Evolutionary conservation across 2,329 filamentous ascomycete genomes (phyloP).

Genomic region (Thielaviopsis musarum): DNA sequence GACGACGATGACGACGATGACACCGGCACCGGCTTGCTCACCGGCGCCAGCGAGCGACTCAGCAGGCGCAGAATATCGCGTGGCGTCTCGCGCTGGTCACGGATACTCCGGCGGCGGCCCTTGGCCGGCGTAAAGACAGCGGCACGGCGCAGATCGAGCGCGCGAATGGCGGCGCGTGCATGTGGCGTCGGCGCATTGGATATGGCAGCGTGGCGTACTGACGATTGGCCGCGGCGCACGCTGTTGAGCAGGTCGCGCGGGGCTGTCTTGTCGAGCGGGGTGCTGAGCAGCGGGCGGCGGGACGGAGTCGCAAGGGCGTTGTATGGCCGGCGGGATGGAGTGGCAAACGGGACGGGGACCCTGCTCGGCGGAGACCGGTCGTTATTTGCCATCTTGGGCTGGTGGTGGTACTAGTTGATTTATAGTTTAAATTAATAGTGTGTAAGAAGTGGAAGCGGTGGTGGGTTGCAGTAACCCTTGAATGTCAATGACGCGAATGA

Average conservation of each 20-base stretch:
- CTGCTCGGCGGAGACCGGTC: slow-evolving; percentile 6
- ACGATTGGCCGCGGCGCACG: slow-evolving; percentile 24
- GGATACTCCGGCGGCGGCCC: slow-evolving; percentile 38
- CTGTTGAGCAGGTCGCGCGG: slow-evolving; percentile 24
- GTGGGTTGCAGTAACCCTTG: neutral
- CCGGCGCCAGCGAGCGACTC: slow-evolving; percentile 35
- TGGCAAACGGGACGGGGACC: slow-evolving; percentile 7
- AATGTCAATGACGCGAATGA: neutral
- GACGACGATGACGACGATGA: slow-evolving; percentile 28
- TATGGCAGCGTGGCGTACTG: neutral
- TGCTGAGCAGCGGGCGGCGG: slow-evolving; percentile 22
- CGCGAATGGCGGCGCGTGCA: slow-evolving; percentile 40
- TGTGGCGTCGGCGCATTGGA: slow-evolving; percentile 38
- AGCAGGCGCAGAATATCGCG: slow-evolving; percentile 36
- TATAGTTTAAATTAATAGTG: neutral
- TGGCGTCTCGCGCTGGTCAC: slow-evolving; percentile 38
- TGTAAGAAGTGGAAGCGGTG: neutral
- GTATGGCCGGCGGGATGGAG: slow-evolving; percentile 11
- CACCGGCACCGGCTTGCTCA: slow-evolving; percentile 26
- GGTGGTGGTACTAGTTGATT: no score
- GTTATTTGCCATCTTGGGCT: slow-evolving; percentile 1
- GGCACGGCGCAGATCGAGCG: slow-evolving; percentile 40
- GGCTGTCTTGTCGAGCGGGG: slow-evolving; percentile 24
- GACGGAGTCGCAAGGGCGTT: slow-evolving; percentile 13
- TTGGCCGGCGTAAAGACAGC: slow-evolving; percentile 44